phyloP scores from a whole-genome alignment of 352 stramenopile species.

The Thalassiosira exigua region DNA sequence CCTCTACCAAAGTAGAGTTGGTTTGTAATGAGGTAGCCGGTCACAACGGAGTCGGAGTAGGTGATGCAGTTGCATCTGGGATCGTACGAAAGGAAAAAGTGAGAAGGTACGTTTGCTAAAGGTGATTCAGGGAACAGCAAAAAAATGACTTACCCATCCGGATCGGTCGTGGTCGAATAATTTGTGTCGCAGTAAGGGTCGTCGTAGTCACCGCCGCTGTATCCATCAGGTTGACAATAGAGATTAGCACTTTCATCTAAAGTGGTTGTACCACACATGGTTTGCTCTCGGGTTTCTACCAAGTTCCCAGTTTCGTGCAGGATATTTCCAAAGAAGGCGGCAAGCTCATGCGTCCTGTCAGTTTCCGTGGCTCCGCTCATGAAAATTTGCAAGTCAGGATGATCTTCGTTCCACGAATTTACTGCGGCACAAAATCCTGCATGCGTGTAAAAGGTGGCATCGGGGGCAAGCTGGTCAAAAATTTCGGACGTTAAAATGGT shows the following conservation, averaged over 20 bases:
- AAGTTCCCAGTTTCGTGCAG: slow-evolving; percentile 46
- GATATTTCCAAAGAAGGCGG: slow-evolving; percentile 47
- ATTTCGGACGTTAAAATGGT: not conserved
- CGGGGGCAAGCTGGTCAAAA: slow-evolving; percentile 18
- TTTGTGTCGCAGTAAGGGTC: slow-evolving; percentile 24
- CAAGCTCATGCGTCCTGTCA: slow-evolving; percentile 35
- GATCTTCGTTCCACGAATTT: slow-evolving; percentile 6
- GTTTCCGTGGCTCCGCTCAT: slow-evolving; percentile 13
- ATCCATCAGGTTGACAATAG: slow-evolving; percentile 29
- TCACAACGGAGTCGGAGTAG: not conserved
- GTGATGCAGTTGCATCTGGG: slow-evolving; percentile 32
- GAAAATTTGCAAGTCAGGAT: slow-evolving; percentile 7
- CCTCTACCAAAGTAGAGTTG: slow-evolving; percentile 35
- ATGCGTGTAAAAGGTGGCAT: not conserved
- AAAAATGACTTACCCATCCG: too few species aligned
- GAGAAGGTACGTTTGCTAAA: too few species aligned
- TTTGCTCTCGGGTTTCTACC: slow-evolving; percentile 21
- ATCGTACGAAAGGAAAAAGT: too few species aligned
- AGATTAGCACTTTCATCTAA: not conserved
- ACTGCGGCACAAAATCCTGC: slow-evolving; percentile 19
- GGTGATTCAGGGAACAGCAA: too few species aligned
- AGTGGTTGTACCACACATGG: slow-evolving; percentile 13
- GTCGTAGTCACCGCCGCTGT: not conserved
- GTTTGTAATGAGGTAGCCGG: slow-evolving; percentile 8
- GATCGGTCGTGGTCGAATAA: slow-evolving; percentile 6